phyloP scores from a whole-genome alignment of 179 eudicot species.

The Corrigiola litoralis region DNA sequence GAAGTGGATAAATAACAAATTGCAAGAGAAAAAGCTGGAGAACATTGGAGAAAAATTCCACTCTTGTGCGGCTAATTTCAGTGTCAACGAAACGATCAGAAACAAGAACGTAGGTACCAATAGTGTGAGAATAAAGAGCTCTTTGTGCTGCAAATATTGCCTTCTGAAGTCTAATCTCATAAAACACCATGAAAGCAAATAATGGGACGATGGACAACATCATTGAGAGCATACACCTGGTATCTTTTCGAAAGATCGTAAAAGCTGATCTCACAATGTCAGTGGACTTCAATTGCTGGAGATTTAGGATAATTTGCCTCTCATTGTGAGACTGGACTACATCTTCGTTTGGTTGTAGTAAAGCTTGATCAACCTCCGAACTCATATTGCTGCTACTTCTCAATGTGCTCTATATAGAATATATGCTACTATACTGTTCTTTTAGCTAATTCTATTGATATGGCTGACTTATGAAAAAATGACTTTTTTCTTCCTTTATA shows the following conservation, averaged over 20 bases:
- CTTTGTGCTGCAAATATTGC: not conserved
- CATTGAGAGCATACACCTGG: not conserved
- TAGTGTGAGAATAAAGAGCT: not conserved
- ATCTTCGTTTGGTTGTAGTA: not conserved
- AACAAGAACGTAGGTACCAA: not conserved
- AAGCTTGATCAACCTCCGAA: conserved; percentile 2
- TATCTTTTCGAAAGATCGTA: not conserved
- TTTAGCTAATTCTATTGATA: too few species aligned
- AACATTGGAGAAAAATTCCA: not conserved
- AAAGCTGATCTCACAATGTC: conserved; percentile 11
- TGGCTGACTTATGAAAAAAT: too few species aligned
- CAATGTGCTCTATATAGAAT: not conserved
- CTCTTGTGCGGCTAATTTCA: not conserved
- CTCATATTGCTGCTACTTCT: not conserved
- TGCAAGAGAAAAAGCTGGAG: not conserved
- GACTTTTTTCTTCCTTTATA: too few species aligned
- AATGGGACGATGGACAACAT: conserved; percentile 12
- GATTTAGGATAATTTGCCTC: not conserved
- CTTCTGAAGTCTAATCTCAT: conserved; percentile 12
- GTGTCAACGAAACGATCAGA: not conserved
- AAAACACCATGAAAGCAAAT: conserved; percentile 7
- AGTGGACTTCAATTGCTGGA: conserved; percentile 9
- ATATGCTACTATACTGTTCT: too few species aligned
- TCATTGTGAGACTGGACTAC: not conserved
- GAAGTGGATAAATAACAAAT: conserved; percentile 8